A percentile compares a stretch with the other conserved stretches of the same genome.
Conservation (phyloP, 2,329 filamentous ascomycete species). For the Phaeosphaeriaceae sp. region DNA sequence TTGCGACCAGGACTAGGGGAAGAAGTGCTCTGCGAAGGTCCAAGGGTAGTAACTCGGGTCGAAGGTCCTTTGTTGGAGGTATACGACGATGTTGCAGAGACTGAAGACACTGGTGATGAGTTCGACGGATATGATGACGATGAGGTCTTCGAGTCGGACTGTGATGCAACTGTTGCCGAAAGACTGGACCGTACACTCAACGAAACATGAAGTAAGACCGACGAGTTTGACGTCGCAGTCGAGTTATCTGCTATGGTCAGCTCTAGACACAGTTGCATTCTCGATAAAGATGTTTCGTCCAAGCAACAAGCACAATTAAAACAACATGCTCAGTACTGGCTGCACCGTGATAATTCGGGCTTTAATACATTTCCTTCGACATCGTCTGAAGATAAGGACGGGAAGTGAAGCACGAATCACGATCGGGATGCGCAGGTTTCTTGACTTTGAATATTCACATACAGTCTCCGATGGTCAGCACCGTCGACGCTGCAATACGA, state of each 20-base stretch:
- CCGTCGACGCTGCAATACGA: background rate
- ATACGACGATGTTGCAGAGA: background rate
- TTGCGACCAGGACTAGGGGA: background rate
- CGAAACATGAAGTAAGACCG: constrained; percentile 1
- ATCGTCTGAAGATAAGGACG: background rate
- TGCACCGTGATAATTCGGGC: background rate
- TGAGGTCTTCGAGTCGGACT: background rate
- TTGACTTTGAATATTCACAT: constrained; percentile 10
- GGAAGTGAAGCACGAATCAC: background rate
- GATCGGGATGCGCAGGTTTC: background rate
- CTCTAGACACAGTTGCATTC: background rate
- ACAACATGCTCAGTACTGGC: background rate
- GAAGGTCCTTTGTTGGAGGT: background rate
- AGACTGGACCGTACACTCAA: constrained; percentile 6
- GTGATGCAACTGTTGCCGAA: constrained; percentile 1
- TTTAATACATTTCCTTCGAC: too few species aligned
- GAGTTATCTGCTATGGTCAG: constrained; percentile 15
- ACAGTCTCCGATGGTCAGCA: constrained; percentile 15
- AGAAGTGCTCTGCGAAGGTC: background rate
- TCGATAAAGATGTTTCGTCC: background rate
- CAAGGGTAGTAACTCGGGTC: background rate
- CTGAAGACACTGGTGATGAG: background rate
- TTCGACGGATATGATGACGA: background rate
- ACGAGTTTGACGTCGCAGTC: constrained; percentile 6
- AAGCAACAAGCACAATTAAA: background rate